Conservation (phyloP, 257 asterid species). For the Scutellaria minor region DNA sequence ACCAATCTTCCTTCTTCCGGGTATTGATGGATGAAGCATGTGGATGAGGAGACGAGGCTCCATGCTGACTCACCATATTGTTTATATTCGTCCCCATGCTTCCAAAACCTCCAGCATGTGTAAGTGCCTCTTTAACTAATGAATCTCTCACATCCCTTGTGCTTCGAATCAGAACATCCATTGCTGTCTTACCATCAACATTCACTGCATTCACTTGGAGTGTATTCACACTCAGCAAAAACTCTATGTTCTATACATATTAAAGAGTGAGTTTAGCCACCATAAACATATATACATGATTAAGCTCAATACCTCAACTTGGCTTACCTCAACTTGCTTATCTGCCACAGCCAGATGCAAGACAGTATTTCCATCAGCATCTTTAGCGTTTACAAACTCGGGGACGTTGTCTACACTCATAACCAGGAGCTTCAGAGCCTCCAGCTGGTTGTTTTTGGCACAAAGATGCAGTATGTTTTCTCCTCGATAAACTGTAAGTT, state of each 20-base stretch:
- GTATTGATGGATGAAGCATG: background rate
- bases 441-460: conserved; percentile 35
- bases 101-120: background rate
- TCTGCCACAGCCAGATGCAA: conserved; percentile 47
- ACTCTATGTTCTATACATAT: too few relatives aligned
- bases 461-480: conserved; percentile 45
- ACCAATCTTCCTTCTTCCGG: conserved; percentile 10
- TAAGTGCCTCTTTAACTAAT: conserved; percentile 1
- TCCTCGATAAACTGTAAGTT: conserved; percentile 24
- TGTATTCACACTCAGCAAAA: background rate
- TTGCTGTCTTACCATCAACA: conserved; percentile 13
- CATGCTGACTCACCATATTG: background rate
- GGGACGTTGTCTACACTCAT: background rate
- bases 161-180: conserved; percentile 28
- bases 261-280: too few relatives aligned
- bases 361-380: conserved; percentile 40
- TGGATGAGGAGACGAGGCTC: too few relatives aligned
- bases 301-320: too few relatives aligned
- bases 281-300: too few relatives aligned
- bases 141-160: conserved; percentile 22
- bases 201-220: conserved; percentile 27
- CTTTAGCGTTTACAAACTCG: conserved; percentile 35
- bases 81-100: background rate
- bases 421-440: conserved; percentile 36
- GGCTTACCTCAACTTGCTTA: conserved; percentile 45